phyloP scores from a whole-genome alignment of 345 rosid genomes.

The Brassica nigra region DNA sequence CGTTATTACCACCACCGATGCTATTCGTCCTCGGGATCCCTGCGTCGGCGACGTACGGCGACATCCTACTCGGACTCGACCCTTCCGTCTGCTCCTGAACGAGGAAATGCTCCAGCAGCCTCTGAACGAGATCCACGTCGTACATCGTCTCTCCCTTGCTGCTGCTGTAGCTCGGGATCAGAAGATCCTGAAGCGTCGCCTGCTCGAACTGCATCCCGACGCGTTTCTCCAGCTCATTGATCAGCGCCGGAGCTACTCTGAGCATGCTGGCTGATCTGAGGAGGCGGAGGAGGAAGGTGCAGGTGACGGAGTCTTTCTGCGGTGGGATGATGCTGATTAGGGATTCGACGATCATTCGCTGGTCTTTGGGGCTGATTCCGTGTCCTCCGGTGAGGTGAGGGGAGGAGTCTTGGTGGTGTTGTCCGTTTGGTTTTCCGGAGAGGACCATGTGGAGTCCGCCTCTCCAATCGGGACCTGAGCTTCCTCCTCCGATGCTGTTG shows the following conservation, averaged over 20 bases:
- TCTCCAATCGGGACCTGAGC: slow-evolving; percentile 70
- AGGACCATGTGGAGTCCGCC: slow-evolving; percentile 88
- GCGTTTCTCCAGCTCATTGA: slow-evolving; percentile 86
- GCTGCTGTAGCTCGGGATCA: slow-evolving; percentile 63
- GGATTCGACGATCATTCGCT: slow-evolving; percentile 84
- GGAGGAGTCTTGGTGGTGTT: slow-evolving; percentile 30
- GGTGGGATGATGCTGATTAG: slow-evolving; percentile 90
- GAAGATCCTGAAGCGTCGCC: slow-evolving; percentile 80
- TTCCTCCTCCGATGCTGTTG: slow-evolving; percentile 42
- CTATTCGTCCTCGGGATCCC: slow-evolving; percentile 59
- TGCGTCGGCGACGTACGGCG: slow-evolving; percentile 46
- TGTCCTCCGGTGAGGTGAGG: slow-evolving; percentile 28
- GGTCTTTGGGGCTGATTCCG: slow-evolving; percentile 67
- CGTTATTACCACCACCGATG: slow-evolving; percentile 34
- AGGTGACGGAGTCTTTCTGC: slow-evolving; percentile 81
- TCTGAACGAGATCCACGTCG: slow-evolving; percentile 92
- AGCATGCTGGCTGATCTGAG: slow-evolving; percentile 79
- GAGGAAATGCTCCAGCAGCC: slow-evolving; percentile 90
- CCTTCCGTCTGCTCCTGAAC: slow-evolving; percentile 88
- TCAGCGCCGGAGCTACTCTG: slow-evolving; percentile 87
- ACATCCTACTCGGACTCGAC: slow-evolving; percentile 68
- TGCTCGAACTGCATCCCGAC: slow-evolving; percentile 99
- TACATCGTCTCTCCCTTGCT: slow-evolving; percentile 66
- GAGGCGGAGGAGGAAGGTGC: slow-evolving; percentile 87
- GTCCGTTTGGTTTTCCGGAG: slow-evolving; percentile 60